Evolutionary conservation across 2,329 filamentous ascomycete genomes (phyloP).

Genomic region (Aaosphaeria pasadenensis): DNA sequence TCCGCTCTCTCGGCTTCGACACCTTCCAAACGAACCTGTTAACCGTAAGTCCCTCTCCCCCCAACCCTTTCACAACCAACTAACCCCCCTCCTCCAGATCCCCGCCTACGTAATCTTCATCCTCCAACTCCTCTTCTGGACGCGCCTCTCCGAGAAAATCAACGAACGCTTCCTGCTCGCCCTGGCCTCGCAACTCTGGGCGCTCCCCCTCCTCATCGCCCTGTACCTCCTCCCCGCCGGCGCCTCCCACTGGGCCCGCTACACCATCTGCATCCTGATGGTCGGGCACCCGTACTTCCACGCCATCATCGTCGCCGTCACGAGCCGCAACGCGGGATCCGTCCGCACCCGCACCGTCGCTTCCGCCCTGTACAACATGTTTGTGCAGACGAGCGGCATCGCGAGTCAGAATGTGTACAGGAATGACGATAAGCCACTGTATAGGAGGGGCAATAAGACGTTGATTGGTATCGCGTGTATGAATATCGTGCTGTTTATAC

Average conservation of each 20-base stretch:
- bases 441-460: conserved; percentile 53
- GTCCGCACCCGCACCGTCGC: conserved; percentile 45
- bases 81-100: conserved; percentile 15
- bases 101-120: conserved; percentile 49
- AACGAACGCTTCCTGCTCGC: conserved; percentile 52
- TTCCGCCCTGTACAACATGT: conserved; percentile 44
- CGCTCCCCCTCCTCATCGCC: conserved; percentile 37
- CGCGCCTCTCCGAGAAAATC: conserved; percentile 49
- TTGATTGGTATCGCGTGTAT: conserved; percentile 51
- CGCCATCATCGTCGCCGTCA: conserved; percentile 44
- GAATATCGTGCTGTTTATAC: conserved; percentile 51
- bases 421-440: conserved; percentile 49
- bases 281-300: conserved; percentile 45
- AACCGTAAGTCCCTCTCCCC: conserved; percentile 17
- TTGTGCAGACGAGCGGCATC: conserved; percentile 29
- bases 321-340: conserved; percentile 41
- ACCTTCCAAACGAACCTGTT: conserved; percentile 39
- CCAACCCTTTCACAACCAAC: not conserved
- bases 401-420: conserved; percentile 50
- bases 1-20: conserved; percentile 31
- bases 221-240: conserved; percentile 28
- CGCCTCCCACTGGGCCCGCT: conserved; percentile 39
- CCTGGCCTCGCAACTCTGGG: conserved; percentile 39
- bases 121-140: conserved; percentile 50
- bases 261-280: conserved; percentile 36